Percentiles rank a stretch among this genome's conserved stretches.
phyloP scores from a whole-genome alignment of 305 asterid genomes.

The Fraxinus dipetala region DNA sequence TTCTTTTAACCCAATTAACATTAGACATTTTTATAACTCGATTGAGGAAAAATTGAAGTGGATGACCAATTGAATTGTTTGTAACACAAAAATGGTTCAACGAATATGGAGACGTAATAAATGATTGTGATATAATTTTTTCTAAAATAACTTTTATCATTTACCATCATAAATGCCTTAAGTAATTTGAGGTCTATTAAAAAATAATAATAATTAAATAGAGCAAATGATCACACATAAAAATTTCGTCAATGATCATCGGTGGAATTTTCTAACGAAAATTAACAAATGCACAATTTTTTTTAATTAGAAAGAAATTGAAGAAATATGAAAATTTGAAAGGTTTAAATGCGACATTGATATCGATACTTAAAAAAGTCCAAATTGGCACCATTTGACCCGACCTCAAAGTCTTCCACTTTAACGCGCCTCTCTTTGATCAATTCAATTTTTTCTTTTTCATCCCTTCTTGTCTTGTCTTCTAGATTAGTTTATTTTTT shows the following conservation, averaged over 20 bases:
- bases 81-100: background rate
- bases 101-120: background rate
- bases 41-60: background rate
- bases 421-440: constrained; percentile 5
- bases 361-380: background rate
- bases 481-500: background rate
- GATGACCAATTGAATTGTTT: background rate
- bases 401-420: background rate
- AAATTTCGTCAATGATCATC: background rate
- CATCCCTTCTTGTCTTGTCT: background rate
- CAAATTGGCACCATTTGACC: background rate
- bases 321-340: background rate
- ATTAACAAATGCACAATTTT: background rate
- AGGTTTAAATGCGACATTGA: background rate
- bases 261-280: background rate
- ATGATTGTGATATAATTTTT: background rate
- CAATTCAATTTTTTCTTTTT: background rate
- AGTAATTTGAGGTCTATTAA: background rate
- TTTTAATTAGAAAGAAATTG: background rate
- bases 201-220: too few species aligned
- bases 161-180: too few species aligned
- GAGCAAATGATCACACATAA: background rate
- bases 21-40: too few species aligned
- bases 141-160: background rate
- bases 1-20: too few species aligned